Evolutionary conservation across 1,139 yeast genomes (phyloP), one percentile per base, ranked within the genome.

Genomic region (Kluyveromyces marxianus): DNA sequence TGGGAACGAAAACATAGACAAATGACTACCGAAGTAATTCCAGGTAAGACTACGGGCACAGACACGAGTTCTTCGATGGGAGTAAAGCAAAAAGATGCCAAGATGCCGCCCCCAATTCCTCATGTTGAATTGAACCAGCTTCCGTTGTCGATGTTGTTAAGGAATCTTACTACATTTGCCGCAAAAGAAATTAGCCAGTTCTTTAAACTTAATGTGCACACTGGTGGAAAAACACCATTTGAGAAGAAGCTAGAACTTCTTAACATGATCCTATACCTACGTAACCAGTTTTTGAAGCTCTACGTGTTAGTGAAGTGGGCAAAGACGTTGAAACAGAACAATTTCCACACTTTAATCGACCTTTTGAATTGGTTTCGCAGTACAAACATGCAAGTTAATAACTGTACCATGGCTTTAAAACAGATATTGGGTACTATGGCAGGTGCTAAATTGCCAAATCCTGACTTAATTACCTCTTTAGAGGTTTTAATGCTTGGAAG

Each of bases 271-370:
- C 83, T 89, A 6, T 70, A 73, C 35, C 69, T 88, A 37, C 75
- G 97, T 46, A 89, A 87, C 56, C 94, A 89, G 57, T 87, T 83
- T 58, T 75, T 89, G 51, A 82, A 90, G 62, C 65, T 90, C 3
- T 89, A 87, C 54, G 95, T 95, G 3, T 68, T 92, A 42, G 77
- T 84, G 40, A 89, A 89, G 65, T 92, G 97, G 97, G 79, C 95
- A 1, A 60, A 62, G 38, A 64, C 68, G 4, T 73, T 76, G 31
- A 81, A 79, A 31, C 74, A 90, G 8, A 73, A 78, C 44, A 88
- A 84, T 47, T 80, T 90, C 46, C 77, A 83, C 35, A 75, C 75
- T 46, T 71, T 89, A 54, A 89, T 92, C 48, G 97, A 92, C 65
- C 72, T 90, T 27, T 77, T 92, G 50, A 84, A 86, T 50, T 90